Percentiles rank a stretch among this genome's conserved stretches.
Evolutionary conservation across 2,329 filamentous ascomycete species (phyloP).

Genomic region (Alternaria alternata): DNA sequence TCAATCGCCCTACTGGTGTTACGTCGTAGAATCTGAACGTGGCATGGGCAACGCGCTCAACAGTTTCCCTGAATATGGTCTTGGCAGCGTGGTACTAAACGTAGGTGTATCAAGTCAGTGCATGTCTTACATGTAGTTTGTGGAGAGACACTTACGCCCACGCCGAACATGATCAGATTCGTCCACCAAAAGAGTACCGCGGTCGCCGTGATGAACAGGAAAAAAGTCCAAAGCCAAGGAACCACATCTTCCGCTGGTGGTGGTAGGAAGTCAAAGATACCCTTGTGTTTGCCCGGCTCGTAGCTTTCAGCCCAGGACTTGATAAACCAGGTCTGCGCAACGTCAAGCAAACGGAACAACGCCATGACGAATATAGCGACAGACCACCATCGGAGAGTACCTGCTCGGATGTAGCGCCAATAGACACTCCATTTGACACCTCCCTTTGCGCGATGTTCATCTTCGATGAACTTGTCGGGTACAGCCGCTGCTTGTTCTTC

Average conservation of each 20-base stretch:
- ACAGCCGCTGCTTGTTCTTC: constrained; percentile 60
- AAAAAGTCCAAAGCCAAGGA: constrained; percentile 78
- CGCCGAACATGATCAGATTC: constrained; percentile 74
- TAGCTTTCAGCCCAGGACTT: constrained; percentile 89
- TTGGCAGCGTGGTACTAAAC: constrained; percentile 72
- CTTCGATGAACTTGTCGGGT: constrained; percentile 80
- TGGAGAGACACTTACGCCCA: constrained; percentile 57
- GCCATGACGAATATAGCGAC: constrained; percentile 69
- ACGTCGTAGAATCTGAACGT: constrained; percentile 92
- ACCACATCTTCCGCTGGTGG: constrained; percentile 70
- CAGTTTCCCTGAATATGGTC: constrained; percentile 75
- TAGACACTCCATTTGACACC: constrained; percentile 80
- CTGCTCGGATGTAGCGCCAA: constrained; percentile 85
- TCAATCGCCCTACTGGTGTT: constrained; percentile 85
- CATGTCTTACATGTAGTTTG: background rate
- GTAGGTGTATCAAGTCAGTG: background rate
- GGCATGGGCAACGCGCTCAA: constrained; percentile 77
- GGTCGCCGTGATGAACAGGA: constrained; percentile 60
- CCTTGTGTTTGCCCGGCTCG: constrained; percentile 43
- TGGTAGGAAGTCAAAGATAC: constrained; percentile 63
- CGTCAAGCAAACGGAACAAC: constrained; percentile 68
- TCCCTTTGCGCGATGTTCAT: constrained; percentile 77
- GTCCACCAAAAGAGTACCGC: constrained; percentile 62
- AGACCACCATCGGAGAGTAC: constrained; percentile 76
- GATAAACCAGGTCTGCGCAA: constrained; percentile 79